Evolutionary conservation across 2,329 filamentous ascomycete genomes (phyloP).

Genomic region (Colletotrichum liaoningense): DNA sequence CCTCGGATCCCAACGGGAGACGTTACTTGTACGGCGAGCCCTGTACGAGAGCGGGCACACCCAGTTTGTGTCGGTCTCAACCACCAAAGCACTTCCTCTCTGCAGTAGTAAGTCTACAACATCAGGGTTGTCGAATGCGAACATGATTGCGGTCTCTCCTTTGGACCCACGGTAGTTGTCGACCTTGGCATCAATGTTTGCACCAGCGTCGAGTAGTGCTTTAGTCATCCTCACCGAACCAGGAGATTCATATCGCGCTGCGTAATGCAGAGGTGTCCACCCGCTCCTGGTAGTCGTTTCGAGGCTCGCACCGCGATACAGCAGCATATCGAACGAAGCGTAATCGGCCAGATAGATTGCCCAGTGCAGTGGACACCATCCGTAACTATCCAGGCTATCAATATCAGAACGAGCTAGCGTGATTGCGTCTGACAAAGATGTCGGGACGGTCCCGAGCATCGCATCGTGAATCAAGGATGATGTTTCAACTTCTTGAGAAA

Average conservation of each 20-base stretch:
- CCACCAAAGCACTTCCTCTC: not conserved
- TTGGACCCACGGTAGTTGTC: not conserved
- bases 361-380: constrained; percentile 17
- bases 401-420: constrained; percentile 2
- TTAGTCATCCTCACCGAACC: constrained; percentile 4
- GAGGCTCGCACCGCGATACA: not conserved
- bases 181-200: not conserved
- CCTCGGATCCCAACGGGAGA: constrained; percentile 1
- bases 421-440: constrained; percentile 8
- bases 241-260: not conserved
- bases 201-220: not conserved
- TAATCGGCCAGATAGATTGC: constrained; percentile 9
- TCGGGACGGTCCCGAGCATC: not conserved
- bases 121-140: constrained; percentile 14
- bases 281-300: not conserved
- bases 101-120: constrained; percentile 8
- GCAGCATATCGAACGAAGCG: not conserved
- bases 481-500: not conserved
- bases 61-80: constrained; percentile 1
- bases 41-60: constrained; percentile 7
- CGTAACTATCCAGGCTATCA: constrained; percentile 2
- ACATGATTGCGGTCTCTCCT: constrained; percentile 14
- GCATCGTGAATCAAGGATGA: constrained; percentile 19
- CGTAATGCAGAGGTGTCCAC: constrained; percentile 18
- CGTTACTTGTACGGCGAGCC: constrained; percentile 1